phyloP scores from a whole-genome alignment of 345 rosid genomes.

The Triadica sebifera region DNA sequence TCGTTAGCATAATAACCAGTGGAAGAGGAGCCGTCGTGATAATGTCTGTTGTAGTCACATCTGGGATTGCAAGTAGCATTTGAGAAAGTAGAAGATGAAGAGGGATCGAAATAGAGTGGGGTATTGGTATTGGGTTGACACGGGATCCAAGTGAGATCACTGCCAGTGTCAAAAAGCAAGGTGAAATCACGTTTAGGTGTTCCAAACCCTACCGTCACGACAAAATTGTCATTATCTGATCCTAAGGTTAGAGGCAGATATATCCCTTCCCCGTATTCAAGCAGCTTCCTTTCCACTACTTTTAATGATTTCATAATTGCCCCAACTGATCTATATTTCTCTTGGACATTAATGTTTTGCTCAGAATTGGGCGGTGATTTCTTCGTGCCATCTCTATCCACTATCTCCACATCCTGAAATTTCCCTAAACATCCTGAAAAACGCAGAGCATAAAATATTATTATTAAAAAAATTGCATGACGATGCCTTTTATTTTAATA shows the following conservation, averaged over 20 bases:
- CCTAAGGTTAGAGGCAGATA: background rate
- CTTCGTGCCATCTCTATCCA: no score
- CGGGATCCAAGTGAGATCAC: constrained; percentile 25
- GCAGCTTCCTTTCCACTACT: background rate
- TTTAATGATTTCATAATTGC: no score
- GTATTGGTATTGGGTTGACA: constrained; percentile 3
- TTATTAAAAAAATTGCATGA: no score
- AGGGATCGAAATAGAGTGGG: constrained; percentile 7
- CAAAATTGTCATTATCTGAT: background rate
- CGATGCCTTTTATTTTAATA: no score
- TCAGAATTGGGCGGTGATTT: no score
- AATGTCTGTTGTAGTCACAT: background rate
- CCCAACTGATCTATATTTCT: no score
- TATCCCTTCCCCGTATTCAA: background rate
- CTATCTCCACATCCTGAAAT: no score
- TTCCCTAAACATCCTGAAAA: no score
- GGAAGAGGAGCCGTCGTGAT: constrained; percentile 16
- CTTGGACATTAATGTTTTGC: no score
- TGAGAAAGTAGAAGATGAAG: constrained; percentile 19
- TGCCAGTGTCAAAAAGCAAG: constrained; percentile 31
- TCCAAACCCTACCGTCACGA: constrained; percentile 19
- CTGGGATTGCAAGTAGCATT: constrained; percentile 11
- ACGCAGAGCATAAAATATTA: no score
- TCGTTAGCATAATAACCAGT: constrained; percentile 19
- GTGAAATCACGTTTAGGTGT: constrained; percentile 21